phyloP scores from a whole-genome alignment of 2,329 filamentous ascomycete genomes.

The Microdochium nivale region DNA sequence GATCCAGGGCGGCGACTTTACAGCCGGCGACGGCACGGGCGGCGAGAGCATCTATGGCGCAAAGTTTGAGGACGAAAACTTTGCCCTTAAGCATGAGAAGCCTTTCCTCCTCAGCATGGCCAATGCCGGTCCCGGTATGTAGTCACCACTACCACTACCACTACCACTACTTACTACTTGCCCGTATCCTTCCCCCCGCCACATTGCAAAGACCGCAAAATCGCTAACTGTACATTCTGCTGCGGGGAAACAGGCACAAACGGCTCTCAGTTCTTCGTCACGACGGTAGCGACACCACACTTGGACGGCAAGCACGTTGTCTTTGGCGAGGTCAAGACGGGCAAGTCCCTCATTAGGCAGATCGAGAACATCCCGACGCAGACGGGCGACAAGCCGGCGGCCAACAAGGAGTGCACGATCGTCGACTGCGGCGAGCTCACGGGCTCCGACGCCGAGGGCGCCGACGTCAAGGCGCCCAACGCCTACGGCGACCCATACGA shows the following conservation, averaged over 20 bases:
- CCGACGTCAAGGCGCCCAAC: conserved; percentile 64
- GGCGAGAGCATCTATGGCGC: conserved; percentile 96
- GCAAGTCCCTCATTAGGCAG: conserved; percentile 83
- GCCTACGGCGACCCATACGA: conserved; percentile 85
- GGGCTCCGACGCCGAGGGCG: conserved; percentile 58
- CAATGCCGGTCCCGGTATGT: conserved; percentile 81
- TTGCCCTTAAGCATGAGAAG: conserved; percentile 81
- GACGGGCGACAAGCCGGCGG: conserved; percentile 63
- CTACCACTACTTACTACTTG: conserved; percentile 1
- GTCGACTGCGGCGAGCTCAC: conserved; percentile 78
- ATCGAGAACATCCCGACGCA: conserved; percentile 78
- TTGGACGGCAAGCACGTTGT: conserved; percentile 96
- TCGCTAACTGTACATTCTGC: conserved; percentile 4
- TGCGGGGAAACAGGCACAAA: conserved; percentile 81
- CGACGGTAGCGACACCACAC: conserved; percentile 89
- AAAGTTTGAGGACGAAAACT: conserved; percentile 97
- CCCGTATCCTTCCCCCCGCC: background rate
- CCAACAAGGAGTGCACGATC: conserved; percentile 56
- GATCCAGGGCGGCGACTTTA: conserved; percentile 98
- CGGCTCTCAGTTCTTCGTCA: conserved; percentile 97
- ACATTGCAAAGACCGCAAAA: background rate
- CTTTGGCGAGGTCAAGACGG: conserved; percentile 87
- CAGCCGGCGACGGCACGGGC: conserved; percentile 85
- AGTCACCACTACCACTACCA: too few relatives aligned
- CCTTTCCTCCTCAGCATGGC: conserved; percentile 97